A percentile compares a stretch with the other conserved stretches of the same genome.
phyloP scores from a whole-genome alignment of 1,139 yeast genomes.

The Protomyces inouyei region DNA sequence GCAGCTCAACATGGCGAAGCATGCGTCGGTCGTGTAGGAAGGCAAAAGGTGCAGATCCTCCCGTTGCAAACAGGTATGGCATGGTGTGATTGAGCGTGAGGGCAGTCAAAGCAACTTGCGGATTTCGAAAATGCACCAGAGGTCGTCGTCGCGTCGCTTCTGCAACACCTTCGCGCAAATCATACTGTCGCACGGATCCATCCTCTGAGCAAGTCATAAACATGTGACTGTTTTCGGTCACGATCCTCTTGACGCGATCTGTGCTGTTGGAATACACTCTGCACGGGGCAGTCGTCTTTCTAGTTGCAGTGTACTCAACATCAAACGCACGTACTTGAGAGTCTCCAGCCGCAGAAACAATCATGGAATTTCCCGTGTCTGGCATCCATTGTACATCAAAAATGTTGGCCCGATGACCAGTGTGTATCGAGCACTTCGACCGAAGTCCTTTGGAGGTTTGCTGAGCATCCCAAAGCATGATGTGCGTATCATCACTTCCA shows the following conservation, averaged over 20 bases:
- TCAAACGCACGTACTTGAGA: conserved; percentile 31
- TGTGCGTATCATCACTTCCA: conserved; percentile 33
- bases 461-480: conserved; percentile 31
- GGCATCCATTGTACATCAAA: conserved; percentile 33
- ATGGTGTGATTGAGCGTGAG: conserved; percentile 31
- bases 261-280: conserved; percentile 16
- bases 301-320: conserved; percentile 8
- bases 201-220: conserved; percentile 33
- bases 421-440: conserved; percentile 25
- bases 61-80: conserved; percentile 32
- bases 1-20: conserved; percentile 25
- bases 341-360: conserved; percentile 33
- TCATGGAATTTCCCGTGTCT: conserved; percentile 27
- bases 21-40: conserved; percentile 33
- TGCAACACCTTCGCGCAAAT: conserved; percentile 25
- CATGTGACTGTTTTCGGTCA: conserved; percentile 30
- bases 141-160: conserved; percentile 23
- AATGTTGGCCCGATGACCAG: conserved; percentile 33
- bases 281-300: too few relatives aligned
- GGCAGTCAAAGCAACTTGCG: conserved; percentile 29
- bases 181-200: conserved; percentile 32
- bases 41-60: conserved; percentile 31
- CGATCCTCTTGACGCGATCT: conserved; percentile 32
- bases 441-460: conserved; percentile 14
- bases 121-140: conserved; percentile 28